Evolutionary conservation across 345 rosid species (phyloP).

Genomic region (Camelina hispida): DNA sequence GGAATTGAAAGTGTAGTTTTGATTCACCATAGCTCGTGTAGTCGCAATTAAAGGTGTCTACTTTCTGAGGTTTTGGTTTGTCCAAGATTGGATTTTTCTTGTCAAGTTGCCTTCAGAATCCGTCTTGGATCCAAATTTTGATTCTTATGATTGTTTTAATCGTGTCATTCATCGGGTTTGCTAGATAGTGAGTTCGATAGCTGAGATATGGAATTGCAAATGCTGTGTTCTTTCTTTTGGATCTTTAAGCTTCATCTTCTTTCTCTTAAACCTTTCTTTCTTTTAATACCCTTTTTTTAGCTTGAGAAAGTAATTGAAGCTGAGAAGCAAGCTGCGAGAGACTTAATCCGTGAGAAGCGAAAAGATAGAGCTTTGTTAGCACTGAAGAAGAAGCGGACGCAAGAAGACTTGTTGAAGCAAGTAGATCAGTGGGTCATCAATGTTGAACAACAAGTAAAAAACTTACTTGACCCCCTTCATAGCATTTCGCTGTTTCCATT

Average conservation of each 20-base stretch:
- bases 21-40: constrained; percentile 5
- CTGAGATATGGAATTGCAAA: constrained; percentile 12
- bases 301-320: constrained; percentile 87
- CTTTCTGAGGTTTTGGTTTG: constrained; percentile 6
- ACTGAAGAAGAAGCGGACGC: constrained; percentile 91
- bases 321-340: constrained; percentile 87
- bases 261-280: constrained; percentile 6
- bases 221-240: not conserved
- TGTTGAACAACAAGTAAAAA: constrained; percentile 91
- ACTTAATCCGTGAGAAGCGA: constrained; percentile 82
- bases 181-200: not conserved
- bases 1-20: constrained; percentile 15
- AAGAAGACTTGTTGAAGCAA: constrained; percentile 90
- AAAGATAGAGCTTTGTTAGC: constrained; percentile 92
- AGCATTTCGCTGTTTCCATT: not conserved
- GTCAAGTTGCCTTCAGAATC: not conserved
- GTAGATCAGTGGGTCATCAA: constrained; percentile 92
- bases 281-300: constrained; percentile 41
- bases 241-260: not conserved
- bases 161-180: not conserved
- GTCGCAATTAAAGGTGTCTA: not conserved
- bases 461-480: not conserved
- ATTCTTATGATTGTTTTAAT: constrained; percentile 2
- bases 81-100: too few relatives aligned
- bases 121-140: not conserved